Evolutionary conservation across 1,139 yeast species (phyloP), one percentile per base, ranked within the genome.

Genomic region (Zhuliangozyma blackwelliae): DNA sequence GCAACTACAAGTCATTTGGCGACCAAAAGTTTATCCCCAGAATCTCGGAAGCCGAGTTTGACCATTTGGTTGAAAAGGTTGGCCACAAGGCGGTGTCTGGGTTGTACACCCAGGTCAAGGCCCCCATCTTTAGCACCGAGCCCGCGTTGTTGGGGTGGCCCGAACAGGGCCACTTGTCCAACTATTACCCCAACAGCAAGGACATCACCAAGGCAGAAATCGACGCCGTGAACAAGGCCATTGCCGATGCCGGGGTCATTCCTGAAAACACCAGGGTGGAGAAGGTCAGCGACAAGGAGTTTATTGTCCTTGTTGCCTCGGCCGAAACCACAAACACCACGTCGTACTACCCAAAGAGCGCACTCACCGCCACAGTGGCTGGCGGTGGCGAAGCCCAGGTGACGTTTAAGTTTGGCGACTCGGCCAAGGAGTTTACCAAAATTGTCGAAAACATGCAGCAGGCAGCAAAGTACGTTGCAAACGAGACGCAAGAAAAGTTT

Each of bases 1-100:
- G 96, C 45, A 88, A 88, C 58, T 88, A 78, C 69, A 87, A 86
- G 63, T 82, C 94, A 1, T 88, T 88, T 61, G 96, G 96, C 44
- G 96, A 88, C 61, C 77, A 77, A 47, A 88, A 88, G 61, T 87
- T 87, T 54, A 70, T 88, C 46, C 96, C 96, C 28, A 65, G 77
- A 33, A 52, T 86, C 29, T 36, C 68, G 1, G 51, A 48, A 29
- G 73, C 61, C 1, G 68, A 70, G 4, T 81, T 87, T 48, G 73
- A 65, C 40, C 48, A 62, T 16, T 57, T 80, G 34, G 63, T 79
- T 25, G 57, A 59, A 21, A 47, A 69, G n/a, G 61, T 79, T 13
- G 57, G 53, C 28, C 63, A 69, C 40, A 52, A 61, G 2, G 51
- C 60, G 3, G 56, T 70, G 16, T 42, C 62, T 5, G 55, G 57